Conservation (phyloP, 2,329 filamentous ascomycete genomes). For the Cucurbitaria berberidis region DNA sequence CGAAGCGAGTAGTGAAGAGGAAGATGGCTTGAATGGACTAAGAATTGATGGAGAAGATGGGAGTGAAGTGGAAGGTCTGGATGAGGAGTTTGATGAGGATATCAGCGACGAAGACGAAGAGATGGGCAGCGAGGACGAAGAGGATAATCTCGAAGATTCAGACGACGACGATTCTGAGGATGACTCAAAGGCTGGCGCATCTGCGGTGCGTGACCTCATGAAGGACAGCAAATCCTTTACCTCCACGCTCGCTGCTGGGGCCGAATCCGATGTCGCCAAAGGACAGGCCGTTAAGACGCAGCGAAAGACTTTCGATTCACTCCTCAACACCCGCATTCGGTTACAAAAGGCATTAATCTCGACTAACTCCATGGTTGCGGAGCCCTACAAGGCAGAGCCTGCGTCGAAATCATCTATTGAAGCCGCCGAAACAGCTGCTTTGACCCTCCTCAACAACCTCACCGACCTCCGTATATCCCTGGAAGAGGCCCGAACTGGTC, state of each 20-base stretch:
- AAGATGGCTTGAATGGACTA: conserved; percentile 49
- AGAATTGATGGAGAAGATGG: conserved; percentile 54
- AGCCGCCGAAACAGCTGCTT: conserved; percentile 83
- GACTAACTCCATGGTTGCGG: conserved; percentile 66
- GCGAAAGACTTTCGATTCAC: conserved; percentile 81
- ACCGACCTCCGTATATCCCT: conserved; percentile 71
- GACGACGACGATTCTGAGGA: conserved; percentile 42
- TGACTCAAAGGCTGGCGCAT: conserved; percentile 45
- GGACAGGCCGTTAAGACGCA: conserved; percentile 86
- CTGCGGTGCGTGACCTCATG: conserved; percentile 71
- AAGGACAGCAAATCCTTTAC: conserved; percentile 69
- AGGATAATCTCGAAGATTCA: conserved; percentile 46
- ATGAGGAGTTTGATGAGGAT: conserved; percentile 52
- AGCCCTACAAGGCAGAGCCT: conserved; percentile 40
- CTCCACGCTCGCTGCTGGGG: conserved; percentile 68
- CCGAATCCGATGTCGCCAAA: conserved; percentile 80
- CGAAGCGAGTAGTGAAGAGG: conserved; percentile 49
- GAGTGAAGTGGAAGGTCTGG: conserved; percentile 57
- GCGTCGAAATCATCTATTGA: conserved; percentile 61
- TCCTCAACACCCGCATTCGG: conserved; percentile 89
- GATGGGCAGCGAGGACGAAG: conserved; percentile 55
- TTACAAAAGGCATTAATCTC: conserved; percentile 89
- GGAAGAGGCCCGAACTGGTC: conserved; percentile 57
- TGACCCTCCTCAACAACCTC: conserved; percentile 83
- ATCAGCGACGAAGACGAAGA: conserved; percentile 36